Percentiles rank a stretch among this genome's conserved stretches.
These are phyloP conservation scores for Rutstroemia sydowiana DNA, from an alignment of 2,329 filamentous ascomycete species.

Conservation along the genomic window DNA sequence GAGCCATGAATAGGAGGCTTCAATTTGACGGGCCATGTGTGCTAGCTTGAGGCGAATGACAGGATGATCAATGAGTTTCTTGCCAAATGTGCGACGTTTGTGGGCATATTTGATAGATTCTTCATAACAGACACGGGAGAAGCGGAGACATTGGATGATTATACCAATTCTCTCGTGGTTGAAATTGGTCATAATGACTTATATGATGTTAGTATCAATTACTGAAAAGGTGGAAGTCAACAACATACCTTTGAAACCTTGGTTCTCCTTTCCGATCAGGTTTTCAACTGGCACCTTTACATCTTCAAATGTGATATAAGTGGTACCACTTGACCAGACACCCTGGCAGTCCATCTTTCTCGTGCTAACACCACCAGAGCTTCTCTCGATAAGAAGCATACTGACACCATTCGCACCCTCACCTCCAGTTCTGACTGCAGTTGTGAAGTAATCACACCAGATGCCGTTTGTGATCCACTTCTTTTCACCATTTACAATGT, in stretches of 20 bases:
- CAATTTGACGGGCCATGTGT: constrained; percentile 96
- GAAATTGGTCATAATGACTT: constrained; percentile 98
- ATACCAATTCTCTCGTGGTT: constrained; percentile 99
- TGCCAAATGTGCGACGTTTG: constrained; percentile 95
- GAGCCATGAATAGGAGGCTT: constrained; percentile 94
- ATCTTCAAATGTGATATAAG: constrained; percentile 97
- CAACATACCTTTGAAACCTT: constrained; percentile 74
- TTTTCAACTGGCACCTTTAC: constrained; percentile 99
- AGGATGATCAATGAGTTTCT: constrained; percentile 92
- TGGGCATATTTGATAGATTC: constrained; percentile 94
- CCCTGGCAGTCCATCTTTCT: constrained; percentile 98
- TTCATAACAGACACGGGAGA: constrained; percentile 94
- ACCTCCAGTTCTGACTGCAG: constrained; percentile 82
- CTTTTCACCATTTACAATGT: constrained; percentile 99
- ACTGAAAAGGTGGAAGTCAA: background rate
- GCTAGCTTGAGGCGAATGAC: constrained; percentile 97
- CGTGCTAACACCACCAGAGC: constrained; percentile 77
- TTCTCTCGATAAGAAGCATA: constrained; percentile 85
- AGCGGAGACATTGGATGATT: constrained; percentile 93
- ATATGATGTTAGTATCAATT: constrained; percentile 8
- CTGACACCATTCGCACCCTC: constrained; percentile 89
- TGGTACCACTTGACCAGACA: constrained; percentile 91
- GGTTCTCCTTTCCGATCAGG: constrained; percentile 93
- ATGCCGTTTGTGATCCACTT: constrained; percentile 99
- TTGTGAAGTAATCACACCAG: constrained; percentile 96